Evolutionary conservation across 495 filamentous ascomycete genomes (phyloP).

Genomic region (Penicillium ucsense): DNA sequence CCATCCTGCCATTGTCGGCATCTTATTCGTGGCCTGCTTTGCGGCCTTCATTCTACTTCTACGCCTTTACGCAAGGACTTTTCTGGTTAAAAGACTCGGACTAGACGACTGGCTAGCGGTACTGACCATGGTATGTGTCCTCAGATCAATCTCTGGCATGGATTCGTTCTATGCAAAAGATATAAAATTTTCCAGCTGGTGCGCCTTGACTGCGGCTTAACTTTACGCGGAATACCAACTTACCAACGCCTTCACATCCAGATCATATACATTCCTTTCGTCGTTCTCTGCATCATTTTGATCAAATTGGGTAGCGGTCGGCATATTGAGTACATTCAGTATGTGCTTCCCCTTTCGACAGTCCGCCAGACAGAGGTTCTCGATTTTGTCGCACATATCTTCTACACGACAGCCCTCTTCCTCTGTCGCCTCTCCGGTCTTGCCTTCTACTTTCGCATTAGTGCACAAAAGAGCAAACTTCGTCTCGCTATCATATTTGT

Average conservation of each 20-base stretch:
- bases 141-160: too few species aligned
- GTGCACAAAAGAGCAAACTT: constrained; percentile 21
- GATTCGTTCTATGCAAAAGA: neutral
- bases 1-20: constrained; percentile 25
- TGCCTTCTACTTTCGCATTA: constrained; percentile 37
- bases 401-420: constrained; percentile 38
- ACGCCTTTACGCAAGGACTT: constrained; percentile 25
- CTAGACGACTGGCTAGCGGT: constrained; percentile 29
- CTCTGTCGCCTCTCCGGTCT: constrained; percentile 39
- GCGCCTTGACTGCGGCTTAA: too few species aligned
- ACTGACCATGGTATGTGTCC: constrained; percentile 24
- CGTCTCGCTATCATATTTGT: constrained; percentile 24
- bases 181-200: too few species aligned
- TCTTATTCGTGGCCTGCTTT: constrained; percentile 29
- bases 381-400: constrained; percentile 36
- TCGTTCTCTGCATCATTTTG: constrained; percentile 27
- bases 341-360: constrained; percentile 26
- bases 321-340: constrained; percentile 38
- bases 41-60: constrained; percentile 19
- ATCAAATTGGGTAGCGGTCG: constrained; percentile 38
- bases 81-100: constrained; percentile 24
- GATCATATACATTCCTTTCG: constrained; percentile 26
- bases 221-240: neutral
- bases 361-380: constrained; percentile 30
- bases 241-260: neutral